These are phyloP conservation scores for Phlebiopsis flavidoalba DNA, from an alignment of 768 basidiomycete species.

Conservation along the genomic window DNA sequence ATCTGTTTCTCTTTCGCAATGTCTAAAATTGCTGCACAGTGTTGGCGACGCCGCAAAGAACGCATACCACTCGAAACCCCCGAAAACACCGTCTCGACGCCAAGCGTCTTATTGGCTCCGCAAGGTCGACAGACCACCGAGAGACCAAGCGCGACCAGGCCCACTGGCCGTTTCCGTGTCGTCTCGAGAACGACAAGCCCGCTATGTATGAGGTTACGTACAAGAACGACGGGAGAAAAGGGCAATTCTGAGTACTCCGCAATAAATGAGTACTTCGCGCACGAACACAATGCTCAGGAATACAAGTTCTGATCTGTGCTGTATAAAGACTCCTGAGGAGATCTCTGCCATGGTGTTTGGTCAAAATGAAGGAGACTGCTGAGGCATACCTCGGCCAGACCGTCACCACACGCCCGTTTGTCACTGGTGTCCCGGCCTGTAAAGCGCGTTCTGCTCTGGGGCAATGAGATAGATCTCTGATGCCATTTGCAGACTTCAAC, in stretches of 20 bases:
- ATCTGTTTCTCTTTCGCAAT: not conserved
- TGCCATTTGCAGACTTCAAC: constrained; percentile 69
- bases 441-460: constrained; percentile 20
- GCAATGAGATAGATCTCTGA: constrained; percentile 14
- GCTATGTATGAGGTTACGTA: constrained; percentile 70
- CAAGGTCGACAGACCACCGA: constrained; percentile 70
- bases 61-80: constrained; percentile 89
- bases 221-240: constrained; percentile 71
- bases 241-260: constrained; percentile 64
- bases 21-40: constrained; percentile 19
- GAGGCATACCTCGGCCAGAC: constrained; percentile 96
- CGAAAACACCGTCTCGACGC: constrained; percentile 91
- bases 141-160: constrained; percentile 81
- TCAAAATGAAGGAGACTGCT: constrained; percentile 99
- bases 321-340: constrained; percentile 81
- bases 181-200: constrained; percentile 76
- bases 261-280: too few relatives aligned
- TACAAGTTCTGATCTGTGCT: not conserved
- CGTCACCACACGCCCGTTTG: constrained; percentile 91
- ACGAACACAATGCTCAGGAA: not conserved
- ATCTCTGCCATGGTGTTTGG: constrained; percentile 92
- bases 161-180: constrained; percentile 89
- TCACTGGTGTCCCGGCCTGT: constrained; percentile 98
- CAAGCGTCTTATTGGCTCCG: constrained; percentile 92
- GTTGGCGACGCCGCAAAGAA: constrained; percentile 98